A percentile compares a stretch with the other conserved stretches of the same genome.
Conservation (phyloP, 306 rosid species). For the Cotoneaster glaucophyllus region DNA sequence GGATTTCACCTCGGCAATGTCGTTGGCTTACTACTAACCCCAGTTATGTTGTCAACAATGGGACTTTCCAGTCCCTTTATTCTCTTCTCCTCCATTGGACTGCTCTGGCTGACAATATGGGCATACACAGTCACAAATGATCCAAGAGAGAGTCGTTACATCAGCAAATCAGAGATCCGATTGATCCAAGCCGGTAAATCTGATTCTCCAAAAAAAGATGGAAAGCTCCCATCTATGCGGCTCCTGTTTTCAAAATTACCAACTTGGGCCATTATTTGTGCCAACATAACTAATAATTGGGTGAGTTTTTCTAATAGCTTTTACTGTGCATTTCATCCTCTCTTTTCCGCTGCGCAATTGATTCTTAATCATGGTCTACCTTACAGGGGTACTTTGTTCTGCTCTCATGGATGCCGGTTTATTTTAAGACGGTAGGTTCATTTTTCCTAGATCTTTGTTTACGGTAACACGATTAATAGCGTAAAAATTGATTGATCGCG, state of each 20-base stretch:
- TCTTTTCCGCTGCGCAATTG: not conserved
- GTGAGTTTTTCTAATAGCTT: slow-evolving; percentile 39
- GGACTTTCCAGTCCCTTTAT: slow-evolving; percentile 82
- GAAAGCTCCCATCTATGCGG: slow-evolving; percentile 47
- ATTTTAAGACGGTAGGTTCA: slow-evolving; percentile 75
- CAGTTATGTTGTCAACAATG: slow-evolving; percentile 60
- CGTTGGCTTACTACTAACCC: slow-evolving; percentile 68
- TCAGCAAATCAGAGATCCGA: slow-evolving; percentile 54
- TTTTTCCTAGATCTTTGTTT: slow-evolving; percentile 8
- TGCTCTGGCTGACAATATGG: slow-evolving; percentile 70
- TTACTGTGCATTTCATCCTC: not conserved
- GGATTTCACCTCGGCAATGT: slow-evolving; percentile 98
- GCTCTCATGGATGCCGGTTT: slow-evolving; percentile 97
- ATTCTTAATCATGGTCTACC: slow-evolving; percentile 16
- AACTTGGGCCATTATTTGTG: slow-evolving; percentile 79
- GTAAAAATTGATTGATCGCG: not conserved
- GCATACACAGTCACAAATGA: slow-evolving; percentile 48
- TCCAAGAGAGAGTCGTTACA: slow-evolving; percentile 52
- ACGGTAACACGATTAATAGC: not conserved
- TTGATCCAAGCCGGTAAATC: slow-evolving; percentile 72
- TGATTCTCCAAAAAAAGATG: slow-evolving; percentile 19
- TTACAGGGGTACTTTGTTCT: slow-evolving; percentile 95
- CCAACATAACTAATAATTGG: slow-evolving; percentile 90
- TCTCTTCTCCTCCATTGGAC: slow-evolving; percentile 70
- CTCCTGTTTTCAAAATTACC: slow-evolving; percentile 76